Conservation (phyloP, 495 filamentous ascomycete species). For the Penicillium verhagenii region DNA sequence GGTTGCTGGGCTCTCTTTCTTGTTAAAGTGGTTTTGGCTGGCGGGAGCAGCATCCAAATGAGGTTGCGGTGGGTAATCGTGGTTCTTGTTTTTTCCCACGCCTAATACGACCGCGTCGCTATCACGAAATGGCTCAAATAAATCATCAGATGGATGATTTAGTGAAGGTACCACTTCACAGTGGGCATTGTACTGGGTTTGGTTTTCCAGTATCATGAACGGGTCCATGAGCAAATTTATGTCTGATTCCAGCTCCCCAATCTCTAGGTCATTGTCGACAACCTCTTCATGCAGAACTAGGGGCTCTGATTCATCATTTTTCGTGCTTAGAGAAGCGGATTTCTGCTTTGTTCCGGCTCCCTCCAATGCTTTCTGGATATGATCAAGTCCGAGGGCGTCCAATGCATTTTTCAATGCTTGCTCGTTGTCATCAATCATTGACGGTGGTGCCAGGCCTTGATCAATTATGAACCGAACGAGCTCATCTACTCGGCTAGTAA, state of each 20-base stretch:
- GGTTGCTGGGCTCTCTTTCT: background rate
- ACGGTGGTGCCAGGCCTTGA: constrained; percentile 2
- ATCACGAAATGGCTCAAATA: background rate
- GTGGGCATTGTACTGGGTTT: background rate
- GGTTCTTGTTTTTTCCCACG: background rate
- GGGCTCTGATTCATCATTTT: background rate
- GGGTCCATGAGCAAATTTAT: background rate
- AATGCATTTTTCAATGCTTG: constrained; percentile 5
- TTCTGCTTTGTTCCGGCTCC: constrained; percentile 3
- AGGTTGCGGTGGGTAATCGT: background rate
- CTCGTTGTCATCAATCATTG: constrained; percentile 10
- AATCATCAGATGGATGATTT: background rate
- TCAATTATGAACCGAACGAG: constrained; percentile 6
- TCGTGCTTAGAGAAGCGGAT: background rate
- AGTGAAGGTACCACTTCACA: background rate
- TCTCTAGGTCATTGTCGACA: background rate
- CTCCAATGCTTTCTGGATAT: constrained; percentile 5
- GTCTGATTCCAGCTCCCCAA: background rate
- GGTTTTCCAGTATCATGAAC: background rate
- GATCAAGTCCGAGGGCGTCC: background rate
- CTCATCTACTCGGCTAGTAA: constrained; percentile 8
- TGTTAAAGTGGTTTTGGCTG: background rate
- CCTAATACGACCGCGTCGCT: background rate
- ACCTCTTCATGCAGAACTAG: background rate
- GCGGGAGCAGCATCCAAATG: background rate